A percentile compares a stretch with the other conserved stretches of the same genome.
phyloP scores from a whole-genome alignment of 2,329 filamentous ascomycete genomes.

The Aspergillus pseudonomiae region DNA sequence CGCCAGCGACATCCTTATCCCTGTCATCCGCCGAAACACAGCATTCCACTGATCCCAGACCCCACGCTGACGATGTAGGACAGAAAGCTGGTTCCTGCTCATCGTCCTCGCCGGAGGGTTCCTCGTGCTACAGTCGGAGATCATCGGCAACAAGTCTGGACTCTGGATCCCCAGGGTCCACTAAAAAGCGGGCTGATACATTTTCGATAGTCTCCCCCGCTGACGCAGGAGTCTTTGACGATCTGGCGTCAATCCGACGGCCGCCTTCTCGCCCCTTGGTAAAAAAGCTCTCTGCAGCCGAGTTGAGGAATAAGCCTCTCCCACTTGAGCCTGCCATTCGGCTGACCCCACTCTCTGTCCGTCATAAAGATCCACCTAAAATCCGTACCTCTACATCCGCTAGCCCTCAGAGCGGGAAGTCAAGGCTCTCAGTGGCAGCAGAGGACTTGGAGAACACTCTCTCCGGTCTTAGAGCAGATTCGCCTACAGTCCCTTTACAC shows the following conservation, averaged over 20 bases:
- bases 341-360: conserved; percentile 32
- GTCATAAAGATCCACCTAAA: conserved; percentile 14
- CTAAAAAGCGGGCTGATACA: conserved; percentile 23
- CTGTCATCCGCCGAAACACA: conserved; percentile 4
- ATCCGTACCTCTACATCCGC: conserved; percentile 9
- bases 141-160: conserved; percentile 39
- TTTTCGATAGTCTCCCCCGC: conserved; percentile 31
- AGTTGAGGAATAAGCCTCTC: conserved; percentile 45
- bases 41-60: neutral
- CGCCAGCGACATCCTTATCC: conserved; percentile 8
- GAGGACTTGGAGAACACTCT: conserved; percentile 41
- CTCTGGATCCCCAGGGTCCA: conserved; percentile 26
- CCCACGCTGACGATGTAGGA: conserved; percentile 2
- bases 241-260: conserved; percentile 19
- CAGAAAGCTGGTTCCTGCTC: conserved; percentile 10
- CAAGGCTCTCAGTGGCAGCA: conserved; percentile 37
- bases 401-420: conserved; percentile 15
- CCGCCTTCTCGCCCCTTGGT: conserved; percentile 20
- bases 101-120: conserved; percentile 32
- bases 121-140: conserved; percentile 41
- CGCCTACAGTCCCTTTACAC: conserved; percentile 18
- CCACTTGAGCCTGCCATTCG: conserved; percentile 40
- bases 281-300: conserved; percentile 26
- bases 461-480: conserved; percentile 24
- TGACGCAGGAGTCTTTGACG: conserved; percentile 39